Evolutionary conservation across 495 filamentous ascomycete genomes (phyloP), one percentile per base, ranked within the genome.

Genomic region (Sphaerosporella brunnea): DNA sequence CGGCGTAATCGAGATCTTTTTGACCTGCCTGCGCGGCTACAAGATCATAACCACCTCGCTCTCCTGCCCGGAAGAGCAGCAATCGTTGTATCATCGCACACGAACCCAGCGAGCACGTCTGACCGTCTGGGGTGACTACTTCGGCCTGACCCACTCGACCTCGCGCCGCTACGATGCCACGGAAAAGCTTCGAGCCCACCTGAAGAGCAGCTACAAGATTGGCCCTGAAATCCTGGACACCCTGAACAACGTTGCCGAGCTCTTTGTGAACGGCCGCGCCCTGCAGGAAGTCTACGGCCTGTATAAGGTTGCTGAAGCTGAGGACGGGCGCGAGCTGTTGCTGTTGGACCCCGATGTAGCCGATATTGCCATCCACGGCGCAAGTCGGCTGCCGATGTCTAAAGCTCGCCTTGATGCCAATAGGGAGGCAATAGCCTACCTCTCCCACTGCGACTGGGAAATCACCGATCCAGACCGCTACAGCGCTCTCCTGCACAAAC

Each of bases 51-150:
- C 40, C 7, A 23, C 13, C 1, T 19, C 40, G 2, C 40, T 43
- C 7, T 11, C 40, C 19, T 19, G 13, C 2, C n/a, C 25, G 15
- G 28, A 46, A 2, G 30, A 46, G 1, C 43, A 34, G 28, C 43
- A 46, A 23, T 13, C 19, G 20, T 28, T 46, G 10, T 34, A 34
- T 2, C 43, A 25, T 8, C 43, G 28, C 9, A 23, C 23, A 8
- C n/a, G 43, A 8, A 15, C 9, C 5, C 43, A 46, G 43, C 43
- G 30, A 8, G 43, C 25, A 16, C 25, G 43, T 11, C 43, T 46
- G 7, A 19, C 7, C 43, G 25, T 32, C 10, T 46, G 43, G 43
- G 43, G 25, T 13, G 43, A 46, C 15, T 2, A 46, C 19, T 46
- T 25, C 26, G 43, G 28, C 13, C 8, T 46, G n/a, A 36, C 28